Evolutionary conservation across 78 protist genomes (phyloP), one percentile per base, ranked within the genome.

Genomic region (Dictyostelium discoideum): DNA sequence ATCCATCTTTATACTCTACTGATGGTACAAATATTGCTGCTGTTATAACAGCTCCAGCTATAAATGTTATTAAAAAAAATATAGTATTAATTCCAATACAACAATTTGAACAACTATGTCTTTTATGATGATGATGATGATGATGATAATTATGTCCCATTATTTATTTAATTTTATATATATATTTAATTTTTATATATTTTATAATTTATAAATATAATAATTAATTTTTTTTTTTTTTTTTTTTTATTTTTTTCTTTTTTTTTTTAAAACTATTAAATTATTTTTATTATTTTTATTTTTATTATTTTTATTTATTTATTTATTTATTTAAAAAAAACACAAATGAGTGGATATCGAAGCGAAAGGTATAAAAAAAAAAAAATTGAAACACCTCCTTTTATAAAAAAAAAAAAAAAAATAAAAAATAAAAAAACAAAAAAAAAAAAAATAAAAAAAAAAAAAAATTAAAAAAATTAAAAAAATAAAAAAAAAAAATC

Each of bases 121-220:
- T 90, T 50, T 82, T 90, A 48, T 90, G 94, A 90, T 90, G 94
- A 39, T 77, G 83, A 69, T 90, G 94, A 72, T 90, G 87, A 24
- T 90, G 94, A 48, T 90, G 94, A 80, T 65, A 40, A 24, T 87
- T 74, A 39, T 37, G 74, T n/a, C 85, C 93, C 93, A 74, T 77
- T n/a, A 14, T 50, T 8, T 73, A 22, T 74, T 44, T 32, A 5
- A 40, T 77, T 13, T n/a, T n/a, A n/a, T n/a, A n/a, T n/a, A n/a
- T n/a, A n/a, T n/a, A n/a, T n/a, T n/a, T n/a, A n/a, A n/a, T n/a
- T n/a, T n/a, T n/a, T n/a, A n/a, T n/a, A n/a, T n/a, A n/a, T n/a
- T 20, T 18, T 20, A 42, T 42, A 42, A 3, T 18, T 29, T 9
- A 16, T 3, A 10, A 37, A 16, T 77, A 42, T 39, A 20, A 78